Evolutionary conservation across 176 grass and related monocot species (phyloP), one percentile per base, ranked within the genome.

Genomic region (Ensete glaucum): DNA sequence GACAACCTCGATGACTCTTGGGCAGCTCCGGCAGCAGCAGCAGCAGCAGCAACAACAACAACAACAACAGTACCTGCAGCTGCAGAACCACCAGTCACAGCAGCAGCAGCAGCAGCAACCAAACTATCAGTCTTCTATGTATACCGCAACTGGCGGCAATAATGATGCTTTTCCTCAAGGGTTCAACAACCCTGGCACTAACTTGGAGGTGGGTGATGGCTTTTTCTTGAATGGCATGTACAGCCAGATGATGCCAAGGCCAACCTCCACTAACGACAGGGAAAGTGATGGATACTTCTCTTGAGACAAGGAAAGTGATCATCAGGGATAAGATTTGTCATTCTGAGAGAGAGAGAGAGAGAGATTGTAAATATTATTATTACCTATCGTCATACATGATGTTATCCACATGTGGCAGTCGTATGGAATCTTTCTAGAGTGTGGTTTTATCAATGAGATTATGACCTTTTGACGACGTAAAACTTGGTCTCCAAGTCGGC

Each of bases 391-490:
- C 34, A 73, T 54, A 23, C 51, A 6, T 43, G 34, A 23, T 2
- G 12, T 2, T 50, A 14, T 20, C 10, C 9, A 19, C 51, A 11
- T 2, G 23, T 0, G 6, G 21, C 8, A 23, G 20, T 14, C 22
- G 16, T 54, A 73, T 55, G 52, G 71, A 73, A 73, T 73, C 71
- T 73, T 73, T 73, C 71, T 73, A 55, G 71, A 73, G 8, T 55
- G 52, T 25, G 52, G 3, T 72, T 72, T 72, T 11, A 14, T 65
- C 16, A 3, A 16, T 57, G 9, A 12, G 54, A 64, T 64, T 25
- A 21, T 11, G 62, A 11, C 10, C 10, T 23, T 23, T 65, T 17
- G 24, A 21, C 15, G 56, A 59, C 56, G 5, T 13, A 59, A 6
- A 19, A 59, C 0, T 12, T 29, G 24, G 27, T 27, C 10, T 29